A percentile compares a stretch with the other conserved stretches of the same genome.
These are phyloP conservation scores for Ophiostoma triangulosporum DNA, from an alignment of 2,329 filamentous ascomycete species.

Conservation along the genomic window DNA sequence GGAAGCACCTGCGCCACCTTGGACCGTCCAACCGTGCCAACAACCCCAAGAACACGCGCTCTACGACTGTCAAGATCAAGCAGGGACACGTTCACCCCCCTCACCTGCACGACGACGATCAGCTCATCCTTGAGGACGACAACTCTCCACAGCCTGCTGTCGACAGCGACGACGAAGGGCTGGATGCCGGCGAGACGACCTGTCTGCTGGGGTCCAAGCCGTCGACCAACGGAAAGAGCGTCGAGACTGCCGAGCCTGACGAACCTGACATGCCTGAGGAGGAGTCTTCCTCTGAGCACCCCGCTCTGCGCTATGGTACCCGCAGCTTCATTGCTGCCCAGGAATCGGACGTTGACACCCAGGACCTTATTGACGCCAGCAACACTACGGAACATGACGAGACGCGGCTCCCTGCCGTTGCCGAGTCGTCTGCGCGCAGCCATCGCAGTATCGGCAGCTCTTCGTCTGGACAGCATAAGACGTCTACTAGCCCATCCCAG, in stretches of 20 bases:
- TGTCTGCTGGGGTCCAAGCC: conserved; percentile 29
- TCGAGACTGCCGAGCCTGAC: background rate
- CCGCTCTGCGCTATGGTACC: background rate
- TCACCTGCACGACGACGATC: conserved; percentile 1
- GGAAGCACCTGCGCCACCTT: conserved; percentile 48
- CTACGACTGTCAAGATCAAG: conserved; percentile 56
- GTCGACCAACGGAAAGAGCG: background rate
- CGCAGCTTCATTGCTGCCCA: background rate
- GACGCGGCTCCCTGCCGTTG: background rate
- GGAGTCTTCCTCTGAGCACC: background rate
- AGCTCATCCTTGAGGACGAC: background rate
- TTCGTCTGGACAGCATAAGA: background rate
- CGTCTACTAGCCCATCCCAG: background rate
- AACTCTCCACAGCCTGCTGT: background rate
- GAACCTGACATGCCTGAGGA: too few relatives aligned
- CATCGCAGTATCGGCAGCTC: background rate
- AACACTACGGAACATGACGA: background rate
- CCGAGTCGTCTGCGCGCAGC: background rate
- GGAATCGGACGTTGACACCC: background rate
- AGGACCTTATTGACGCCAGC: background rate
- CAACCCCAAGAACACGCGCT: conserved; percentile 47
- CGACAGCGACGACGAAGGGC: conserved; percentile 12
- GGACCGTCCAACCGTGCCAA: conserved; percentile 54
- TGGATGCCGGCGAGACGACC: conserved; percentile 26
- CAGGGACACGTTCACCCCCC: conserved; percentile 1